phyloP scores from a whole-genome alignment of 805 yeast genomes.

The Pichia phayaonensis region DNA sequence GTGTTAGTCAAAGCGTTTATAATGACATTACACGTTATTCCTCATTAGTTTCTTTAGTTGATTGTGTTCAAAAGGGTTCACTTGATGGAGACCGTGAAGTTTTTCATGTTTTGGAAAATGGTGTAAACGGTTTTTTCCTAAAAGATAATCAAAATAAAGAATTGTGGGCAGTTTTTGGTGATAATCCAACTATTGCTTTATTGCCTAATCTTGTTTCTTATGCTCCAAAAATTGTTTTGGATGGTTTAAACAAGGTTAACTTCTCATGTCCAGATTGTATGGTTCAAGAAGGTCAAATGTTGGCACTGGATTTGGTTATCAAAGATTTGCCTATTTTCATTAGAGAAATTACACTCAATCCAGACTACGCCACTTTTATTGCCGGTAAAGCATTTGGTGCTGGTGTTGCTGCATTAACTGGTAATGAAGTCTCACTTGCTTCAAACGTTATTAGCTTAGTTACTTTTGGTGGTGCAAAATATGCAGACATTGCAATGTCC shows the following conservation, averaged over 20 bases:
- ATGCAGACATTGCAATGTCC: not conserved
- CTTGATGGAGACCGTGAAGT: constrained; percentile 1
- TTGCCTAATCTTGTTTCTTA: not conserved
- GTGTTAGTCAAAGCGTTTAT: not conserved
- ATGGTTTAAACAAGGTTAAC: not conserved
- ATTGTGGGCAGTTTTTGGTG: constrained; percentile 2
- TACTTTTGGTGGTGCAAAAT: constrained; percentile 1
- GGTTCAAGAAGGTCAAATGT: constrained; percentile 2
- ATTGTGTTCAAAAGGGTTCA: not conserved
- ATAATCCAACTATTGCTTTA: not conserved
- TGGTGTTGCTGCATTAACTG: not conserved
- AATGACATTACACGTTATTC: not conserved
- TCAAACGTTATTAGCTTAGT: not conserved
- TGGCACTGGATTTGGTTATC: not conserved
- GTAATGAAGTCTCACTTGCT: not conserved
- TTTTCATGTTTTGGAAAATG: not conserved
- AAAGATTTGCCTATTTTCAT: constrained; percentile 2
- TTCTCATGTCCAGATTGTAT: not conserved
- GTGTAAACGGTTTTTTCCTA: not conserved
- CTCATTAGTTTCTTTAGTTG: not conserved
- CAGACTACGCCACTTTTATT: not conserved
- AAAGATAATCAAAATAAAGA: not conserved
- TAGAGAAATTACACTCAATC: constrained; percentile 1
- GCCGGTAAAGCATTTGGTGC: constrained; percentile 3
- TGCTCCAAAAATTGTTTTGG: not conserved